Percentiles rank a stretch among this genome's conserved stretches.
Evolutionary conservation across 768 basidiomycete species (phyloP).

Genomic region (Pleurotus tuber-regium): DNA sequence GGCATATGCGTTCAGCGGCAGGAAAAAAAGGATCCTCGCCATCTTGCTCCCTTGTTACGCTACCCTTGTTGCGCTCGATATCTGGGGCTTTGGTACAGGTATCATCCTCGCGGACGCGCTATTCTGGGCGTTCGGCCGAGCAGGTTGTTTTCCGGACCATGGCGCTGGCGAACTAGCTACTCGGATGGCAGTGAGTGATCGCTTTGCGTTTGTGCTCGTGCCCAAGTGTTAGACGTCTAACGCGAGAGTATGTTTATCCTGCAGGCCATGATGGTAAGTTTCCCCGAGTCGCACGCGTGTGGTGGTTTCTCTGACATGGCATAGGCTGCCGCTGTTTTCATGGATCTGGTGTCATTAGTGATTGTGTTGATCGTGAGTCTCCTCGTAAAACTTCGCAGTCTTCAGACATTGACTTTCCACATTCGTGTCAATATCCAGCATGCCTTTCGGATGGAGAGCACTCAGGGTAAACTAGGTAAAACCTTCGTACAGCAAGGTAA

Average conservation of each 20-base stretch:
- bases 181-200: constrained; percentile 9
- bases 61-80: constrained; percentile 13
- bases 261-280: background rate
- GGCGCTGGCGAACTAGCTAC: background rate
- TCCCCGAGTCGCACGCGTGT: too few species aligned
- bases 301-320: too few species aligned
- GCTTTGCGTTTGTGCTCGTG: background rate
- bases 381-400: too few species aligned
- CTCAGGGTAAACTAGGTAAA: constrained; percentile 20
- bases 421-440: constrained; percentile 17
- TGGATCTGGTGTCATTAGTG: constrained; percentile 19
- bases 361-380: constrained; percentile 17
- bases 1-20: constrained; percentile 26
- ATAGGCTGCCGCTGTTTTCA: constrained; percentile 17
- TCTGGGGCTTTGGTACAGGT: constrained; percentile 21
- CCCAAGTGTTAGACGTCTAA: too few species aligned
- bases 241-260: too few species aligned
- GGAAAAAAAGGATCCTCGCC: constrained; percentile 10
- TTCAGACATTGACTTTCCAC: too few species aligned
- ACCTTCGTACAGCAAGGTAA: constrained; percentile 21
- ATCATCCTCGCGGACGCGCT: constrained; percentile 11
- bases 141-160: background rate
- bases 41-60: constrained; percentile 16
- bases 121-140: background rate
- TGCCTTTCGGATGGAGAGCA: constrained; percentile 19